phyloP scores from a whole-genome alignment of 805 yeast species.

The Jamesozyma gamospora region DNA sequence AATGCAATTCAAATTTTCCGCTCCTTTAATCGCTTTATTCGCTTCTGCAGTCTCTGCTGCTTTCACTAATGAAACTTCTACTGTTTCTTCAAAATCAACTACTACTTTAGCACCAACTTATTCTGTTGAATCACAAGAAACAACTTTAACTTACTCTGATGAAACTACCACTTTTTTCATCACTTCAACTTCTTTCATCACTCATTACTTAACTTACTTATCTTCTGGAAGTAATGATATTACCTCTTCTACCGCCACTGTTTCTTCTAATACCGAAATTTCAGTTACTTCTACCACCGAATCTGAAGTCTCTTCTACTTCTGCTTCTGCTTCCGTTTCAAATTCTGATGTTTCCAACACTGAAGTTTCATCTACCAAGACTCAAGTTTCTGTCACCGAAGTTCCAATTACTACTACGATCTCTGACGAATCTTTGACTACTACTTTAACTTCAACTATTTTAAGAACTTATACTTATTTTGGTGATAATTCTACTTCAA shows the following conservation, averaged over 20 bases:
- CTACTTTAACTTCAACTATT: conserved; percentile 14
- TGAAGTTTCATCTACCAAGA: conserved; percentile 6
- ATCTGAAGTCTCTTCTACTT: background rate
- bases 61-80: conserved; percentile 12
- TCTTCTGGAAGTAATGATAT: background rate
- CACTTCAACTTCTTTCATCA: conserved; percentile 17
- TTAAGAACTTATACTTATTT: conserved; percentile 1
- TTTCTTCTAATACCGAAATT: background rate
- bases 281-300: background rate
- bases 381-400: conserved; percentile 7
- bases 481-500: background rate
- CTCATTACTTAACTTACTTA: too few relatives aligned
- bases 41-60: conserved; percentile 12
- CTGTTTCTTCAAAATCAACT: background rate
- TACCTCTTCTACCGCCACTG: background rate
- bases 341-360: conserved; percentile 9
- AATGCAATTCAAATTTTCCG: conserved; percentile 8
- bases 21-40: conserved; percentile 6
- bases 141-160: conserved; percentile 15
- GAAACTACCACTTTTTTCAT: conserved; percentile 19
- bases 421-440: background rate
- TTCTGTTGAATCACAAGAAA: conserved; percentile 12
- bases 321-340: conserved; percentile 4
- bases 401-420: conserved; percentile 7
- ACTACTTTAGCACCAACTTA: conserved; percentile 16